Evolutionary conservation across 768 basidiomycete genomes (phyloP), one percentile per base, ranked within the genome.

Genomic region (Gautieria morchelliformis): DNA sequence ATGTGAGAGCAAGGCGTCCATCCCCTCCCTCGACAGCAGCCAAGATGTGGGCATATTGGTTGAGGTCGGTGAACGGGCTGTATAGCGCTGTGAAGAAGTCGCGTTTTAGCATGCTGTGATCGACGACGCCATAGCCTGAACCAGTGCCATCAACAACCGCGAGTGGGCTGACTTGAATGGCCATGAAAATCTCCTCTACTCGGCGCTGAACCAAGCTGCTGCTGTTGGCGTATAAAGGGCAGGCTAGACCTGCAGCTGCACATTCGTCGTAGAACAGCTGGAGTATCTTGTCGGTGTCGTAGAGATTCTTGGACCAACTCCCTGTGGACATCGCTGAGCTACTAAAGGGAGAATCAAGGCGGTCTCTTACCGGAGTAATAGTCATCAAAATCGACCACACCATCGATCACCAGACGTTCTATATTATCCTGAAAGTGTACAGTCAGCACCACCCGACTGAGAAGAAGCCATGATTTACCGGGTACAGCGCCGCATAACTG

Each of bases 351-450:
- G 15, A 42, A 42, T 42, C 15, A 7, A 15, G 41, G 15, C 41
- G 20, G 15, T 20, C 20, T 42, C 46, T 15, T 15, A 11, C 9
- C 24, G 27, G 27, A 27, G 27, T 27, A 46, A 30, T 57, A 57
- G 20, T 57, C 56, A 10, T 37, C 37, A 17, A 57, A 49, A 17
- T 57, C 56, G 9, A 57, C 56, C 5, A 57, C 56, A 9, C 69
- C 72, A 52, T 72, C 71, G 35, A 72, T 65, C 17, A 68, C 58
- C 2, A 72, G 42, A 20, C 71, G 67, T 14, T 64, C 69, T 9
- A 72, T 63, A 20, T 69, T 66, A 58, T 72, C 66, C 69, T 67
- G 15, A 33, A 4, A 10, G 1, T 48, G n/a, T 32, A 5, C 10
- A 2, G 35, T 37, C 10, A 9, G 3, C 35, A 37, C 10, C 14